Conservation (phyloP, 305 asterid genomes). For the Solanum hybrid region DNA sequence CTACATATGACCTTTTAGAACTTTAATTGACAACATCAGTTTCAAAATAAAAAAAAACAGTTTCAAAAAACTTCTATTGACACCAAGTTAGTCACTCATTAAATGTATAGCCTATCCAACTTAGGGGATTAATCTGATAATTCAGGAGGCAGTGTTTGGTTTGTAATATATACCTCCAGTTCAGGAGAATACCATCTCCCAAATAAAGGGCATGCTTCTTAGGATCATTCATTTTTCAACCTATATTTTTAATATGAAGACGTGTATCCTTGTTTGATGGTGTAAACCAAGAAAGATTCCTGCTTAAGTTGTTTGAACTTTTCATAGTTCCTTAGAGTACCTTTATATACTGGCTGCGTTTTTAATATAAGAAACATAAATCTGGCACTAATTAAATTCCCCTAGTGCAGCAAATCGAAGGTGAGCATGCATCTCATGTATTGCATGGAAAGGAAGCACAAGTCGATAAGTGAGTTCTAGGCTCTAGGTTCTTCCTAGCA, state of each 20-base stretch:
- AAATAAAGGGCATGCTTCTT: neutral
- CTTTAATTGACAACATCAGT: neutral
- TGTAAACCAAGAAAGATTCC: neutral
- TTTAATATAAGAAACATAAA: neutral
- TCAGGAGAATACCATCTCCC: neutral
- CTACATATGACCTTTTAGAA: neutral
- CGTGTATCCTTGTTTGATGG: neutral
- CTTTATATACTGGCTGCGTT: neutral
- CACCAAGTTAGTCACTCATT: neutral
- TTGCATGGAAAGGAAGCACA: slow-evolving; percentile 77
- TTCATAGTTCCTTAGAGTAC: neutral
- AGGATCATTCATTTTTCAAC: neutral
- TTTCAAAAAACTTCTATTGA: neutral
- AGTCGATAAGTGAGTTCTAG: slow-evolving; percentile 65
- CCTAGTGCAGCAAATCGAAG: slow-evolving; percentile 38
- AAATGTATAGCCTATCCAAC: neutral
- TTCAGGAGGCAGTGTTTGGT: neutral
- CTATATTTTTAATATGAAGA: neutral
- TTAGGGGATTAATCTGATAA: neutral
- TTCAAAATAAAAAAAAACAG: neutral
- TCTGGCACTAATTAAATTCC: neutral
- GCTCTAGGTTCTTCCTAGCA: slow-evolving; percentile 11
- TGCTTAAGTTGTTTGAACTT: neutral
- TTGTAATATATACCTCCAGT: neutral
- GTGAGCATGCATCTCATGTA: slow-evolving; percentile 41